phyloP scores from a whole-genome alignment of 805 yeast genomes.

The Yamadazyma scolyti region DNA sequence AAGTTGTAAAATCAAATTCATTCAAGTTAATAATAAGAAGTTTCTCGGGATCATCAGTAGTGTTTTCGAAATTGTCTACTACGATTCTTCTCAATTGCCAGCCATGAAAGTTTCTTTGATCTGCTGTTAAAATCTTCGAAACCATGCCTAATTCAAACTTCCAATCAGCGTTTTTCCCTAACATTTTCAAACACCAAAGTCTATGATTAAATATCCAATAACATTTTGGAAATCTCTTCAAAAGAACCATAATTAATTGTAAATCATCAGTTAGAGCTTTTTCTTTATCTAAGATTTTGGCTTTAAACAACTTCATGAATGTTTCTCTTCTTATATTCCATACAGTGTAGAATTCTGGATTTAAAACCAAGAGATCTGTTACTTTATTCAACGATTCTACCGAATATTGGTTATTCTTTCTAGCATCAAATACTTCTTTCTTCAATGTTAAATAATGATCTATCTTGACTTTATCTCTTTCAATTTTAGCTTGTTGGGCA shows the following conservation, averaged over 20 bases:
- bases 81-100: constrained; percentile 91
- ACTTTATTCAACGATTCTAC: constrained; percentile 49
- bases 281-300: constrained; percentile 4
- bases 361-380: constrained; percentile 52
- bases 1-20: constrained; percentile 77
- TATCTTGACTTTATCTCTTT: constrained; percentile 61
- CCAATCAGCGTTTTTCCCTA: constrained; percentile 61
- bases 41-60: constrained; percentile 1
- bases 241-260: constrained; percentile 50
- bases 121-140: constrained; percentile 61
- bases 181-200: constrained; percentile 61
- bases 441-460: constrained; percentile 48
- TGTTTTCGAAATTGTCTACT: constrained; percentile 36
- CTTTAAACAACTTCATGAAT: constrained; percentile 30
- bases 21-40: constrained; percentile 27
- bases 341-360: constrained; percentile 84
- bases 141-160: constrained; percentile 66
- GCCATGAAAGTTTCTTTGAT: constrained; percentile 87
- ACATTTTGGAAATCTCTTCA: constrained; percentile 75
- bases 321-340: constrained; percentile 91
- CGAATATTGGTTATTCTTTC: constrained; percentile 15
- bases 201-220: constrained; percentile 98
- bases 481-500: constrained; percentile 46
- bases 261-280: constrained; percentile 53
- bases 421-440: constrained; percentile 34